phyloP scores from a whole-genome alignment of 345 rosid genomes.

The Adansonia digitata region DNA sequence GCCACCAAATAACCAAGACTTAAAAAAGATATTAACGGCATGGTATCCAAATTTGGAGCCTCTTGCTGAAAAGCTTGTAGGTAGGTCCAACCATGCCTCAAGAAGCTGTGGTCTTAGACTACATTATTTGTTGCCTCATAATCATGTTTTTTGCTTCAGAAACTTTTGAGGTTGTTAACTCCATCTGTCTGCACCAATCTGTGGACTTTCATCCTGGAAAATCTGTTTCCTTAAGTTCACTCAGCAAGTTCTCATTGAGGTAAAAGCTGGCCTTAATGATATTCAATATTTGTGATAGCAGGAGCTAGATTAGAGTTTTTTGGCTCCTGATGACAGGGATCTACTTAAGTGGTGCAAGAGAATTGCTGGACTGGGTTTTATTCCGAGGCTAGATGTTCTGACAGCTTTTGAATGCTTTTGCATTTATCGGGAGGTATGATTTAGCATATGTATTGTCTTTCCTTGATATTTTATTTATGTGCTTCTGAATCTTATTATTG shows the following conservation, averaged over 20 bases:
- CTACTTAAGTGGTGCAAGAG: constrained; percentile 94
- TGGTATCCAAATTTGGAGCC: constrained; percentile 67
- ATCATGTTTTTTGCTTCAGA: constrained; percentile 43
- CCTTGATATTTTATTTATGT: not conserved
- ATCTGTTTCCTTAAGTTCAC: constrained; percentile 31
- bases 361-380: constrained; percentile 38
- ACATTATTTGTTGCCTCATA: constrained; percentile 9
- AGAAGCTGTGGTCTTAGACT: constrained; percentile 11
- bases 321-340: constrained; percentile 58
- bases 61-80: constrained; percentile 58
- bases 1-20: constrained; percentile 56
- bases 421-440: constrained; percentile 72
- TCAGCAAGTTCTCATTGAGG: constrained; percentile 71
- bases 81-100: constrained; percentile 36
- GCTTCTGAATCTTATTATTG: not conserved
- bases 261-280: constrained; percentile 16
- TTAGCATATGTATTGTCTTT: constrained; percentile 1
- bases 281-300: not conserved
- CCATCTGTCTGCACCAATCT: constrained; percentile 28
- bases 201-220: constrained; percentile 31
- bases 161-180: constrained; percentile 53
- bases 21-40: constrained; percentile 49
- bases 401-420: constrained; percentile 42
- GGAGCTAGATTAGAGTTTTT: constrained; percentile 9
- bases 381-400: constrained; percentile 22